Conservation (phyloP, 1,284 basidiomycete species). For the Rugosomyces carneus region DNA sequence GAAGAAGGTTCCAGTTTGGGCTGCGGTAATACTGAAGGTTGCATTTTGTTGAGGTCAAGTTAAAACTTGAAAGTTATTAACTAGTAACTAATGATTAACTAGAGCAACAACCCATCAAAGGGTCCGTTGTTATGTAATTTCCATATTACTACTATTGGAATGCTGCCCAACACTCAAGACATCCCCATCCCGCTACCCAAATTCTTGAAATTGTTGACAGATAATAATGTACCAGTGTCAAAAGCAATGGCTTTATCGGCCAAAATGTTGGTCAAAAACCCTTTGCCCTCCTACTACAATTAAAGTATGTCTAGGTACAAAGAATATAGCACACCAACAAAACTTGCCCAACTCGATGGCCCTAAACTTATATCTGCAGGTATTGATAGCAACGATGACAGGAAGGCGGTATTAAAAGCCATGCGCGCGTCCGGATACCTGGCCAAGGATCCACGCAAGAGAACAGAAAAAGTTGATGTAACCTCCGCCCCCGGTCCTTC, state of each 20-base stretch:
- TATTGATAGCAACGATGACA: slow-evolving; percentile 62
- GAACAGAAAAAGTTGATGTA: slow-evolving; percentile 14
- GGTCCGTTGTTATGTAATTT: too few species aligned
- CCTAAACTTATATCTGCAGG: slow-evolving; percentile 51
- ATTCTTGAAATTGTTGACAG: slow-evolving; percentile 71
- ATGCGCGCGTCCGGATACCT: slow-evolving; percentile 59
- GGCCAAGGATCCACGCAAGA: slow-evolving; percentile 21
- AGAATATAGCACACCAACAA: slow-evolving; percentile 56
- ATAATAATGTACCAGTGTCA: slow-evolving; percentile 55
- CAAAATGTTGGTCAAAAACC: slow-evolving; percentile 57
- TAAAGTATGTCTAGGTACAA: slow-evolving; percentile 55
- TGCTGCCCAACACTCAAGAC: slow-evolving; percentile 17
- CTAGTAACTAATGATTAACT: not conserved
- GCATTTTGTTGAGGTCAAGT: slow-evolving; percentile 2
- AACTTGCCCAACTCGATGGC: slow-evolving; percentile 55
- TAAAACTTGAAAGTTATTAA: slow-evolving; percentile 4
- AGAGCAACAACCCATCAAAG: too few species aligned
- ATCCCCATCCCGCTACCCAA: slow-evolving; percentile 59
- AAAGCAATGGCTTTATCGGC: slow-evolving; percentile 74
- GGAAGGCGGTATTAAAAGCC: slow-evolving; percentile 58
- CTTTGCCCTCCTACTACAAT: slow-evolving; percentile 9
- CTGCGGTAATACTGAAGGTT: not conserved
- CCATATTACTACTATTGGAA: too few species aligned
- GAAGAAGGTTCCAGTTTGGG: slow-evolving; percentile 13
- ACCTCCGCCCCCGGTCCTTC: slow-evolving; percentile 23